Evolutionary conservation across 768 basidiomycete species (phyloP), one percentile per base, ranked within the genome.

Genomic region (Russula olivacea): DNA sequence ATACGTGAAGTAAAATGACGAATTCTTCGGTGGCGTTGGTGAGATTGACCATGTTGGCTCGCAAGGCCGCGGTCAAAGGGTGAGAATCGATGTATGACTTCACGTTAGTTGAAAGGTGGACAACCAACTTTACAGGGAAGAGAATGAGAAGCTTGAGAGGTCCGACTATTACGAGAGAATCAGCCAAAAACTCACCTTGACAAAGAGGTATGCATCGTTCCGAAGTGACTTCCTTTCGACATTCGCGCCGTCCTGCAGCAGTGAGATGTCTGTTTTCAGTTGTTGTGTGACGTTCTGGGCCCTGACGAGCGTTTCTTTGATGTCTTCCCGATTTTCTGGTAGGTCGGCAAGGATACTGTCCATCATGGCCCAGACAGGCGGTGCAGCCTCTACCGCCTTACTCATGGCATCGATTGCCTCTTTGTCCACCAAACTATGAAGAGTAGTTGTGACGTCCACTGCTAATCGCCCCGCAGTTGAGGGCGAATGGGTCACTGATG

Each of bases 11-110:
- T 53, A 96, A 78, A 67, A 92, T 90, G 54, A 90, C 86, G 69
- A 93, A 89, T 72, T 91, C 91, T 73, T 95, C 87, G 12, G 93
- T 92, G 14, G 87, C 82, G 68, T 90, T 88, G 23, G 88, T 90
- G 61, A 97, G 79, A 66, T 83, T 82, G 45, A 87, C 82, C 77
- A 93, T 85, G 69, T 86, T 84, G 58, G 77, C 81, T 63, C 89
- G 83, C 48, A 95, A 77, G 38, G 78, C 73, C 4, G 83, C 74
- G 17, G 84, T 81, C 54, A 86, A 81, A n/a, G 81, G 78, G 63
- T 82, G 78, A 19, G 77, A 75, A 25, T 78, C 77, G 55, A 84
- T 83, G 65, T 84, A 77, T 14, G 78, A 75, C 75, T 89, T 93
- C 68, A 93, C 80, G 3, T 84, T 76, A 68, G 83, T 88, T 14